Base-by-base conservation (phyloP, 139 green algal species). In the Coccomyxa sp. region DNA sequence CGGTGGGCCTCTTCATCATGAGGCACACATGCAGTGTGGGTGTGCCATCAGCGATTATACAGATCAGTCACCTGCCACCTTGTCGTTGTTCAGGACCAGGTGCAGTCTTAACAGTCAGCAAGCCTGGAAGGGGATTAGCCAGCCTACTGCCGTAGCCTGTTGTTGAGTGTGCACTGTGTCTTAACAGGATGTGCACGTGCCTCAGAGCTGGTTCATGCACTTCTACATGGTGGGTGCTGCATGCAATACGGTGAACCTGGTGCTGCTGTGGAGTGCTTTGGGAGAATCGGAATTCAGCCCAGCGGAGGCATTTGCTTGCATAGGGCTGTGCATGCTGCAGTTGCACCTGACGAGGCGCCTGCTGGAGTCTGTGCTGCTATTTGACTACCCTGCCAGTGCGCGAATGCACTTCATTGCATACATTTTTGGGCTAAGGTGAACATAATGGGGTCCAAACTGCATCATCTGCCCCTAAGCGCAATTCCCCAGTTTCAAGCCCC, bases 341-440 rank as follows among this genome's bases (percentile, higher is more conserved):
- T 60, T 63, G 0, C 82, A 86, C 32, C 77, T 86, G 13, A 12
- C 27, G 12, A 58, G 93, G 21, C 83, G 93, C 15, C 83, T 90
- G 51, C 25, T 86, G 0, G 93, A 96, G 82, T 94, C 90, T 0
- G 17, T 51, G 9, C 75, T 83, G 17, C 58, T 95, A 9, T 90
- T 95, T 88, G 38, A 76, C 23, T 92, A 90, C 85, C 88, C 88
- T 28, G 16, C 78, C 0, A 77, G 67, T 12, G 90, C 93, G 0
- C 80, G 82, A n/a, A 97, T 97, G 93, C 93, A 97, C 83, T 58
- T 90, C 28, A 89, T 97, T 27, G 93, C 93, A 0, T 97, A 97
- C 85, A 13, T 93, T 0, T 97, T 95, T 86, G 93, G 93, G 57
- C 66, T 95, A 66, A 90, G 84, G 85, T 91, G 82, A n/a, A 0